Evolutionary conservation across 345 rosid species (phyloP).

Genomic region (Sisymbrium altissimum): DNA sequence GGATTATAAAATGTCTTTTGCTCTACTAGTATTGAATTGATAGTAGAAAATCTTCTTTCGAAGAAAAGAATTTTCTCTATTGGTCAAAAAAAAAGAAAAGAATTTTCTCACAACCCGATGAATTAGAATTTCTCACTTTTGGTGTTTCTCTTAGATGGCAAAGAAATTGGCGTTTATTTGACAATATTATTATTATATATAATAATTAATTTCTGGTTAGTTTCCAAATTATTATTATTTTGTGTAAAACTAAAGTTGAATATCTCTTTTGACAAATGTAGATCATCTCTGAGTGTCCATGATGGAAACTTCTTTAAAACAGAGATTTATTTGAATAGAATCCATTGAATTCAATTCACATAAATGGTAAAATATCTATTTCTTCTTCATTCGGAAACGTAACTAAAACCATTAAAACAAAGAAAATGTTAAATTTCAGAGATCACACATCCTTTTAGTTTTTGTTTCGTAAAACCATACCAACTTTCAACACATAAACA

Average conservation of each 20-base stretch:
- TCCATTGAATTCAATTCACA: background rate
- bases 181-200: too few species aligned
- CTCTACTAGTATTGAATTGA: too few species aligned
- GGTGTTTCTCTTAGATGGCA: too few species aligned
- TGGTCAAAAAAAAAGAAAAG: too few species aligned
- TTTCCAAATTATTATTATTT: background rate
- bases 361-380: constrained; percentile 11
- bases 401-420: background rate
- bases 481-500: background rate
- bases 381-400: background rate
- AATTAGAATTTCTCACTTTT: too few species aligned
- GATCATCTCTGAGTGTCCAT: background rate
- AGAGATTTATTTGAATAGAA: background rate
- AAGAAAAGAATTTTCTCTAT: too few species aligned
- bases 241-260: background rate
- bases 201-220: too few species aligned
- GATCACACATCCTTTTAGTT: background rate
- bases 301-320: background rate
- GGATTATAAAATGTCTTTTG: too few species aligned
- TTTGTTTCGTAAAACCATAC: background rate
- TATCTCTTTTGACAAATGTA: background rate
- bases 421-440: background rate
- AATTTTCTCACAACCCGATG: too few species aligned
- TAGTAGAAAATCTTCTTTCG: too few species aligned
- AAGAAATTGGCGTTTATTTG: too few species aligned